phyloP scores from a whole-genome alignment of 2,329 filamentous ascomycete species.

The Aspergillus alliaceus region DNA sequence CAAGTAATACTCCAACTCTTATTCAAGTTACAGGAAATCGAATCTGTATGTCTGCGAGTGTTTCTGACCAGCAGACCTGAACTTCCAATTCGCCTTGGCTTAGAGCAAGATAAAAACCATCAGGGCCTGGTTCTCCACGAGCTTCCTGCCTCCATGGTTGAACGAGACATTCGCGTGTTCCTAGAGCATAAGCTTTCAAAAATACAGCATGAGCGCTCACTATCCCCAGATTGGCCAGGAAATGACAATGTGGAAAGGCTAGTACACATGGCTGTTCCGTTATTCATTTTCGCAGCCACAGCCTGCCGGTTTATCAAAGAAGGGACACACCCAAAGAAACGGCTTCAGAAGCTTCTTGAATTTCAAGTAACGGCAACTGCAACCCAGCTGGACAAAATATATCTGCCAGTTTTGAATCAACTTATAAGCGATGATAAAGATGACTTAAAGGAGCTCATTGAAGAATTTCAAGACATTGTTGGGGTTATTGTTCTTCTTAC shows the following conservation, averaged over 20 bases:
- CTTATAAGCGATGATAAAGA: slow-evolving; percentile 9
- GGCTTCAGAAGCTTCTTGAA: slow-evolving; percentile 16
- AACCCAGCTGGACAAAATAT: slow-evolving; percentile 26
- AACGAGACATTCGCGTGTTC: slow-evolving; percentile 24
- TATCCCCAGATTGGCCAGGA: slow-evolving; percentile 15
- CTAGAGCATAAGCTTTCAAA: slow-evolving; percentile 15
- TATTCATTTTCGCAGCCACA: no score
- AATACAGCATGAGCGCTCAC: slow-evolving; percentile 10
- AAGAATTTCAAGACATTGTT: slow-evolving; percentile 20
- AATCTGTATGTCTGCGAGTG: slow-evolving; percentile 18
- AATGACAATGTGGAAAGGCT: slow-evolving; percentile 1
- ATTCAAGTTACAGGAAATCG: slow-evolving; percentile 10
- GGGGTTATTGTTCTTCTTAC: slow-evolving; percentile 24
- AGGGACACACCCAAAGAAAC: slow-evolving; percentile 7
- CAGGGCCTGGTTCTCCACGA: slow-evolving; percentile 27
- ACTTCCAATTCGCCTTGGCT: slow-evolving; percentile 23
- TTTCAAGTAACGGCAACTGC: slow-evolving; percentile 11
- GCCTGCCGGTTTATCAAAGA: slow-evolving; percentile 13
- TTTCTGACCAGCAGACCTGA: slow-evolving; percentile 33
- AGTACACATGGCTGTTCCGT: slow-evolving; percentile 9
- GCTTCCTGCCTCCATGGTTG: slow-evolving; percentile 19
- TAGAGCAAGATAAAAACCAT: slow-evolving; percentile 17
- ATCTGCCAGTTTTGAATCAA: slow-evolving; percentile 24
- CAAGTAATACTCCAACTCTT: slow-evolving; percentile 22
- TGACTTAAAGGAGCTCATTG: slow-evolving; percentile 10